A percentile compares a stretch with the other conserved stretches of the same genome.
phyloP scores from a whole-genome alignment of 2,329 filamentous ascomycete genomes.

The Penicillium sp. region DNA sequence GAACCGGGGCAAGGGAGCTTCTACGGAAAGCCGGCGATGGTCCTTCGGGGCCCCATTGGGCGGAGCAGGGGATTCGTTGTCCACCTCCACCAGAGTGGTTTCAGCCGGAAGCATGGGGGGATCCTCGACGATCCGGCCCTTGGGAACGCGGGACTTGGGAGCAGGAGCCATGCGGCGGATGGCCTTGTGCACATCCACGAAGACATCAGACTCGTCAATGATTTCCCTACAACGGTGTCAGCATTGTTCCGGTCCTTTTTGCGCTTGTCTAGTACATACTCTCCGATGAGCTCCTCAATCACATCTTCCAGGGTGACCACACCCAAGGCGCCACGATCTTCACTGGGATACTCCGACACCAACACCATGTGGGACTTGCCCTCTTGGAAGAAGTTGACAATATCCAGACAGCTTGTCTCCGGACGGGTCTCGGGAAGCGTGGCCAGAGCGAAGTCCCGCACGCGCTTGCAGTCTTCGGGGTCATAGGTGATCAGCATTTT shows the following conservation, averaged over 20 bases:
- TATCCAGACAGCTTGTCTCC: slow-evolving; percentile 92
- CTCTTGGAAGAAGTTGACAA: slow-evolving; percentile 99
- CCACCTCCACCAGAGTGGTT: too few species aligned
- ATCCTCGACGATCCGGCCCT: slow-evolving; percentile 47
- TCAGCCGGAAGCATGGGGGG: slow-evolving; percentile 15
- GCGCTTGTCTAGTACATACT: too few species aligned
- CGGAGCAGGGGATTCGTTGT: too few species aligned
- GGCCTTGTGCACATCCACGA: slow-evolving; percentile 69
- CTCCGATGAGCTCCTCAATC: slow-evolving; percentile 95
- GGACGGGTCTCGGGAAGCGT: slow-evolving; percentile 90
- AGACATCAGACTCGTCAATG: slow-evolving; percentile 3
- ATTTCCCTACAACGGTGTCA: too few species aligned
- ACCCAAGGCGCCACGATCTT: slow-evolving; percentile 78
- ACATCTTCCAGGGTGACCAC: slow-evolving; percentile 96
- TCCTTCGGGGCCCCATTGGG: too few species aligned
- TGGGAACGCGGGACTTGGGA: slow-evolving; percentile 63
- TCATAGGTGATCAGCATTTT: slow-evolving; percentile 99
- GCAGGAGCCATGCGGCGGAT: slow-evolving; percentile 81
- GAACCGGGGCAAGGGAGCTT: slow-evolving; percentile 33
- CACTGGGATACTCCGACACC: slow-evolving; percentile 83
- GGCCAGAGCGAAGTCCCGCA: slow-evolving; percentile 82
- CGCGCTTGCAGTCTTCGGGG: slow-evolving; percentile 77
- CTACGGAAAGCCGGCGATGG: slow-evolving; percentile 27
- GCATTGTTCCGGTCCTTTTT: too few species aligned
- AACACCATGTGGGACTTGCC: slow-evolving; percentile 98